A percentile compares a stretch with the other conserved stretches of the same genome.
Conservation (phyloP, 2,329 filamentous ascomycete species). For the Zasmidium cellare region DNA sequence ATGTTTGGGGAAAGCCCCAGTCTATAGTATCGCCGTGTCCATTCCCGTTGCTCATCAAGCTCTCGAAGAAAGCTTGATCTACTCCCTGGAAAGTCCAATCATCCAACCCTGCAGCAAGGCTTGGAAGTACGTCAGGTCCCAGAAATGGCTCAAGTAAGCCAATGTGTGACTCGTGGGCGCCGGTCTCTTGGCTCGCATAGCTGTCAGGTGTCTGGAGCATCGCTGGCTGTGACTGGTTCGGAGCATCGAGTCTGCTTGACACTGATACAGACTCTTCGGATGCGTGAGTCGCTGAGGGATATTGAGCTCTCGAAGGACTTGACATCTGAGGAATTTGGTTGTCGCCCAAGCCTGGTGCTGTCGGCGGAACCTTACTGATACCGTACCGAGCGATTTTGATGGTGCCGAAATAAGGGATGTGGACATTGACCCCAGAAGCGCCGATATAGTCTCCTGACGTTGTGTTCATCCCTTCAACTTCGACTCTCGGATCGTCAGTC, state of each 20-base stretch:
- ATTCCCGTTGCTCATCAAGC: neutral
- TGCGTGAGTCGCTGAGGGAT: no score
- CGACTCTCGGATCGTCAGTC: neutral
- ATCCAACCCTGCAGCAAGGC: neutral
- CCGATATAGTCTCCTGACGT: neutral
- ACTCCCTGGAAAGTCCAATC: neutral
- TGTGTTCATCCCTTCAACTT: neutral
- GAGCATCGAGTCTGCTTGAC: no score
- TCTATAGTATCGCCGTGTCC: neutral
- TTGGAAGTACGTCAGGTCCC: neutral
- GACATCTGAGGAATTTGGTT: no score
- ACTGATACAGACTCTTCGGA: no score
- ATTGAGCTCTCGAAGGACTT: no score
- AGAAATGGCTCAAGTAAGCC: no score
- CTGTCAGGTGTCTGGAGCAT: no score
- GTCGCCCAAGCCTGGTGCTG: no score
- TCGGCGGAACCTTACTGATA: neutral
- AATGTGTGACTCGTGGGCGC: no score
- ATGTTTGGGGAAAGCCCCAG: neutral
- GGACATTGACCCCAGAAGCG: neutral
- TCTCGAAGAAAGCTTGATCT: neutral
- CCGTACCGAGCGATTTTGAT: neutral
- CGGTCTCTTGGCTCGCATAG: no score
- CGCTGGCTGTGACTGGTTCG: no score
- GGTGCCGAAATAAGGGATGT: neutral